Evolutionary conservation across 2,329 filamentous ascomycete genomes (phyloP).

Genomic region (Pseudocercospora crystallina): DNA sequence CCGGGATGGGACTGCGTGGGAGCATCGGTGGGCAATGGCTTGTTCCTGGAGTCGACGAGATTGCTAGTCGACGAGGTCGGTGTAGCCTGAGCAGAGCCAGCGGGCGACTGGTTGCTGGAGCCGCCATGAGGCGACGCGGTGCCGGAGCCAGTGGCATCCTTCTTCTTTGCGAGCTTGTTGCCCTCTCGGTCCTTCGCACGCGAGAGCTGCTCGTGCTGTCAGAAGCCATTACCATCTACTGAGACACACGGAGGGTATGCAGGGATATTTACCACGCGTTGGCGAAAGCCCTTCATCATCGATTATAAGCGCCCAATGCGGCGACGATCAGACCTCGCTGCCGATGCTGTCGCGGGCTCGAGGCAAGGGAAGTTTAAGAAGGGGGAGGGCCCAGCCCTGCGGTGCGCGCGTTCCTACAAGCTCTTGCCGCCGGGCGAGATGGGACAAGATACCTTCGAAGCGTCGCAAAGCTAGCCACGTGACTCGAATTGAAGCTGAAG

Average conservation of each 20-base stretch:
- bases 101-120: conserved; percentile 56
- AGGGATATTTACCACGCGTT: conserved; percentile 75
- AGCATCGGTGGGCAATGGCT: conserved; percentile 61
- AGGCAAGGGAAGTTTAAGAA: conserved; percentile 13
- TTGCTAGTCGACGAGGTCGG: conserved; percentile 88
- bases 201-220: conserved; percentile 78
- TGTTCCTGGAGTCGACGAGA: conserved; percentile 81
- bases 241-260: conserved; percentile 18
- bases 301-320: conserved; percentile 15
- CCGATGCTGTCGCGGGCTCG: conserved; percentile 31
- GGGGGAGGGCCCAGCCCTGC: conserved; percentile 24
- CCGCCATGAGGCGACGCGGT: conserved; percentile 71
- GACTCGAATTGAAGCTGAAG: neutral
- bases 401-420: conserved; percentile 1
- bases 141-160: conserved; percentile 58
- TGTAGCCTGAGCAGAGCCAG: conserved; percentile 65
- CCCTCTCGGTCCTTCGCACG: conserved; percentile 57
- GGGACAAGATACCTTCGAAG: too few species aligned
- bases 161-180: conserved; percentile 70
- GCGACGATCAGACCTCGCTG: conserved; percentile 15
- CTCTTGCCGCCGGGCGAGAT: too few species aligned
- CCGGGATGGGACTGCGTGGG: conserved; percentile 49
- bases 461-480: conserved; percentile 3
- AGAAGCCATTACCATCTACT: conserved; percentile 33
- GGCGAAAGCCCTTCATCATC: conserved; percentile 91